Percentiles rank a stretch among this genome's conserved stretches.
phyloP scores from a whole-genome alignment of 2,329 filamentous ascomycete genomes.

The Phialocephala sp. region DNA sequence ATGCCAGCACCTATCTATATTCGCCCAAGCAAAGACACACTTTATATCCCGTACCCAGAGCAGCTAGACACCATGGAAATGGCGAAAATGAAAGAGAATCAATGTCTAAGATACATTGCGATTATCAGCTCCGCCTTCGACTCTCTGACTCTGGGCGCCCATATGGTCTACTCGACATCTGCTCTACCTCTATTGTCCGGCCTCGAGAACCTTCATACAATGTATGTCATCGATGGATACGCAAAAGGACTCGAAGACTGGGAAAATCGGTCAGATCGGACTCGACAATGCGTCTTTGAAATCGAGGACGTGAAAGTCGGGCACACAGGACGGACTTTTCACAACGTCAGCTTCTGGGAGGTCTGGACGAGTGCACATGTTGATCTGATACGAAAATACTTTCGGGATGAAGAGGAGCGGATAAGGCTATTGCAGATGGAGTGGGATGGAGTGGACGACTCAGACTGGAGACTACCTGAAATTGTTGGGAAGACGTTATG shows the following conservation, averaged over 20 bases:
- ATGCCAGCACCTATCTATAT: neutral
- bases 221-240: neutral
- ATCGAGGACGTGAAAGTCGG: neutral
- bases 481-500: neutral
- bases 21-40: slow-evolving; percentile 3
- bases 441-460: neutral
- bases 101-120: neutral
- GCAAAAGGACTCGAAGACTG: neutral
- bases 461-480: neutral
- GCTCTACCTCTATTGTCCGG: neutral
- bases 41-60: neutral
- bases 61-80: neutral
- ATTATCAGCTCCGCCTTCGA: neutral
- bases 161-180: neutral
- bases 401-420: neutral
- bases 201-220: neutral
- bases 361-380: neutral
- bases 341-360: neutral
- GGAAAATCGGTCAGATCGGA: neutral
- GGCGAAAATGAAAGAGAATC: neutral
- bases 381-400: neutral
- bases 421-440: neutral
- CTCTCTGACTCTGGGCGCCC: neutral
- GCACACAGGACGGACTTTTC: neutral
- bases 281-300: no score